A percentile compares a stretch with the other conserved stretches of the same genome.
phyloP scores from a whole-genome alignment of 2,329 filamentous ascomycete species.

The Fusarium hostae region DNA sequence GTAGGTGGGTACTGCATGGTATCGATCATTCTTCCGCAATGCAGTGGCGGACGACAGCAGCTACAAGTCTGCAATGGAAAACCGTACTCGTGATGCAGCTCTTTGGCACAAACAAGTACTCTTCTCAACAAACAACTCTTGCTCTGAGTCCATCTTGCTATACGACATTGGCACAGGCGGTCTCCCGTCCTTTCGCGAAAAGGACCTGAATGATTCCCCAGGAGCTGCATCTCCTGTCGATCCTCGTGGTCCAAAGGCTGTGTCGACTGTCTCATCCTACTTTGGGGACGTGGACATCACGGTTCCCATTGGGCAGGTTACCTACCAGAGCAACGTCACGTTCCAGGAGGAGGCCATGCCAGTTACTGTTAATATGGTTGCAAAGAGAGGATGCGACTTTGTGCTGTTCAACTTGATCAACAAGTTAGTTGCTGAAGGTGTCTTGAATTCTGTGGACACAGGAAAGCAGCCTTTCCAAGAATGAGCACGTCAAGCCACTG shows the following conservation, averaged over 20 bases:
- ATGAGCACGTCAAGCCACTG: accelerated
- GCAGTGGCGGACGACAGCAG: not conserved
- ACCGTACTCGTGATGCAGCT: not conserved
- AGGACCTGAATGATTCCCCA: not conserved
- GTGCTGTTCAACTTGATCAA: not conserved
- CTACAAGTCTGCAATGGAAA: not conserved
- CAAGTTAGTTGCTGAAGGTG: not conserved
- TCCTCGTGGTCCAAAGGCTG: not conserved
- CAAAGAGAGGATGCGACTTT: not conserved
- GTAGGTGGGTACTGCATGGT: too few species aligned
- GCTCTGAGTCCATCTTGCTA: not conserved
- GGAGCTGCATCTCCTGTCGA: not conserved
- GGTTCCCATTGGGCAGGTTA: not conserved
- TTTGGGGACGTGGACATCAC: not conserved
- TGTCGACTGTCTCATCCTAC: not conserved
- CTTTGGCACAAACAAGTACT: not conserved
- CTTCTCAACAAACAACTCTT: not conserved
- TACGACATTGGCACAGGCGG: not conserved
- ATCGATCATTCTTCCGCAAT: not conserved
- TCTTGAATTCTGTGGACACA: not conserved
- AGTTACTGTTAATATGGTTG: not conserved
- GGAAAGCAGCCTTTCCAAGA: not conserved
- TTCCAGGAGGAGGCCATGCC: not conserved
- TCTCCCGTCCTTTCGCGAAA: not conserved
- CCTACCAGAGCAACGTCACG: not conserved